A percentile compares a stretch with the other conserved stretches of the same genome.
Evolutionary conservation across 345 rosid genomes (phyloP).

Genomic region (Salix brachista): DNA sequence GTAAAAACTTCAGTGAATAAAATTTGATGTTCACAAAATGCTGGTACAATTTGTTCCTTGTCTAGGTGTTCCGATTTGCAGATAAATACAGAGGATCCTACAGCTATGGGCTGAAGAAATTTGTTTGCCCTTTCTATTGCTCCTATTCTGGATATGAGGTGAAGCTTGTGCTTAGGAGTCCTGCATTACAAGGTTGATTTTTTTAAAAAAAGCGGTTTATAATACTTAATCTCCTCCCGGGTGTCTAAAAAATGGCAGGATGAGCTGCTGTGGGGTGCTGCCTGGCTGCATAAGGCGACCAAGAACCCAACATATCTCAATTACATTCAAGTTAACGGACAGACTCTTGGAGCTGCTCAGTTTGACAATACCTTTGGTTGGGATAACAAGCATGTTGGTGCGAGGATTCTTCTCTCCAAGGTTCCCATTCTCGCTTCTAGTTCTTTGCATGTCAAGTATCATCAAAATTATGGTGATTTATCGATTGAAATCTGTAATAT

Average conservation of each 20-base stretch:
- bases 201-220: neutral
- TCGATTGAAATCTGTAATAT: too few relatives aligned
- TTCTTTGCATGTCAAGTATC: neutral
- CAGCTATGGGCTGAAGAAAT: slow-evolving; percentile 41
- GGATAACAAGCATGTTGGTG: slow-evolving; percentile 37
- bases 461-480: neutral
- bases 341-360: slow-evolving; percentile 28
- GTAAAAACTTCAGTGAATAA: neutral
- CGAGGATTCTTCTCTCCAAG: slow-evolving; percentile 35
- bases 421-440: neutral
- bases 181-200: neutral
- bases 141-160: slow-evolving; percentile 60
- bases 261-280: slow-evolving; percentile 33
- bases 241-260: slow-evolving; percentile 16
- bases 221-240: neutral
- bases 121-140: slow-evolving; percentile 57
- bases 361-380: slow-evolving; percentile 34
- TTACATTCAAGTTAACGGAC: slow-evolving; percentile 29
- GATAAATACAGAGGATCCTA: slow-evolving; percentile 54
- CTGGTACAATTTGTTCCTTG: neutral
- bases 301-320: slow-evolving; percentile 24
- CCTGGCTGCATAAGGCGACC: slow-evolving; percentile 36
- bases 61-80: slow-evolving; percentile 56
- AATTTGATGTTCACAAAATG: neutral
- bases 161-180: neutral